Percentiles rank a stretch among this genome's conserved stretches.
Evolutionary conservation across 352 stramenopile genomes (phyloP).

Genomic region (Phytophthora macrochlamydospora): DNA sequence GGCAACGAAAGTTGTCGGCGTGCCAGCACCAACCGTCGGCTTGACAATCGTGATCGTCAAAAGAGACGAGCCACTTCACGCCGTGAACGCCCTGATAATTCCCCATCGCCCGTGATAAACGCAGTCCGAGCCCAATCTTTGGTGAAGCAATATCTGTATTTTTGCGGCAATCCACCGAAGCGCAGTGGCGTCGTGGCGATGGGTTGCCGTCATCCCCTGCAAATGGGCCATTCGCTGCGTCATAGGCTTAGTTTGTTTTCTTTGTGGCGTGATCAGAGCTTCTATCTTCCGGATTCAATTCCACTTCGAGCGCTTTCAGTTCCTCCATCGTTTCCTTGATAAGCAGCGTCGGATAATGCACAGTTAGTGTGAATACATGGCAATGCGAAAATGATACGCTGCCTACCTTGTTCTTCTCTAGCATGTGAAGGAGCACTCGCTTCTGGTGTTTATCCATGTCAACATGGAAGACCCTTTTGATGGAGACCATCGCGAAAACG

Average conservation of each 20-base stretch:
- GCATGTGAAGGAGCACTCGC: slow-evolving; percentile 49
- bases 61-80: slow-evolving; percentile 23
- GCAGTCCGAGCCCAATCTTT: slow-evolving; percentile 1
- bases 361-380: background rate
- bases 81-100: slow-evolving; percentile 24
- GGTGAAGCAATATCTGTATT: slow-evolving; percentile 22
- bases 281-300: slow-evolving; percentile 24
- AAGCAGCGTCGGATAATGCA: background rate
- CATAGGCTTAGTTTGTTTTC: slow-evolving; percentile 14
- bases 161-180: slow-evolving; percentile 5
- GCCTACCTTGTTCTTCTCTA: slow-evolving; percentile 55
- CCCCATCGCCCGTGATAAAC: slow-evolving; percentile 25
- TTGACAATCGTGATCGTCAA: slow-evolving; percentile 1
- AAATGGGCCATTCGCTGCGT: background rate
- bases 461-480: slow-evolving; percentile 63
- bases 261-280: slow-evolving; percentile 9
- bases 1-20: slow-evolving; percentile 5
- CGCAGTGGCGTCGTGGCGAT: background rate
- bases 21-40: slow-evolving; percentile 19
- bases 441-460: slow-evolving; percentile 67
- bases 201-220: slow-evolving; percentile 1
- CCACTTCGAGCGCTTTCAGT: slow-evolving; percentile 24
- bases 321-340: slow-evolving; percentile 38
- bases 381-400: slow-evolving; percentile 2
- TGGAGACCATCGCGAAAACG: slow-evolving; percentile 41